These are phyloP conservation scores for Tetrapyrgos nigripes DNA, from an alignment of 1,284 basidiomycete genomes.

Conservation along the genomic window DNA sequence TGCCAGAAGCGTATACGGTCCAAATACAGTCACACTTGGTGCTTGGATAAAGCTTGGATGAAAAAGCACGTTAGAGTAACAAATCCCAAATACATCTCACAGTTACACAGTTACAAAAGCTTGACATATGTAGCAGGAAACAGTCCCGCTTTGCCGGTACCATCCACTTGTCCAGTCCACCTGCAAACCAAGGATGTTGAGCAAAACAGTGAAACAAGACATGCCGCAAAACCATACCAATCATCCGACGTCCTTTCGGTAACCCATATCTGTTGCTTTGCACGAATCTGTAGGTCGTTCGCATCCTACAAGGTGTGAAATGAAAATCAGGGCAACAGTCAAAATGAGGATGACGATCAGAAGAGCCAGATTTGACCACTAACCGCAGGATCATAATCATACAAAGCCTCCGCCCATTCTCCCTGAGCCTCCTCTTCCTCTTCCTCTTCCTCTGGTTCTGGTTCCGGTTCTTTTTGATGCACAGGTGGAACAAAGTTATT, in stretches of 20 bases:
- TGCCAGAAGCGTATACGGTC: no score
- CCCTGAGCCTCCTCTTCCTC: conserved; percentile 49
- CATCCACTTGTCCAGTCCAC: conserved; percentile 78
- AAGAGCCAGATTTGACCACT: conserved; percentile 24
- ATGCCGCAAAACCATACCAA: conserved; percentile 58
- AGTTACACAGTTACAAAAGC: conserved; percentile 45
- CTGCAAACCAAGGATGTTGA: conserved; percentile 41
- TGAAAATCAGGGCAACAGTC: not conserved
- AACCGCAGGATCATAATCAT: conserved; percentile 75
- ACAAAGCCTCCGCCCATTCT: conserved; percentile 80
- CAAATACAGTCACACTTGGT: no score
- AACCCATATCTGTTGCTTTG: conserved; percentile 61
- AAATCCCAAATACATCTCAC: not conserved
- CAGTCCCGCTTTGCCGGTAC: conserved; percentile 56
- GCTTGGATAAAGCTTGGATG: no score
- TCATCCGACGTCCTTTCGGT: conserved; percentile 73
- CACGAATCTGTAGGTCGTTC: conserved; percentile 65
- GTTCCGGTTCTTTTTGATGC: conserved; percentile 31
- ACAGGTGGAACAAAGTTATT: conserved; percentile 60
- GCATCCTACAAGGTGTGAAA: conserved; percentile 62
- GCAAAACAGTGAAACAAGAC: conserved; percentile 4
- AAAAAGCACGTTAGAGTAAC: not conserved
- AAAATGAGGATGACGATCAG: not conserved
- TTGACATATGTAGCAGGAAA: conserved; percentile 81
- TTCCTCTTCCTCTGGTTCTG: conserved; percentile 41